Conservation (phyloP, 2,329 filamentous ascomycete species). For the Corinectria fuckeliana region DNA sequence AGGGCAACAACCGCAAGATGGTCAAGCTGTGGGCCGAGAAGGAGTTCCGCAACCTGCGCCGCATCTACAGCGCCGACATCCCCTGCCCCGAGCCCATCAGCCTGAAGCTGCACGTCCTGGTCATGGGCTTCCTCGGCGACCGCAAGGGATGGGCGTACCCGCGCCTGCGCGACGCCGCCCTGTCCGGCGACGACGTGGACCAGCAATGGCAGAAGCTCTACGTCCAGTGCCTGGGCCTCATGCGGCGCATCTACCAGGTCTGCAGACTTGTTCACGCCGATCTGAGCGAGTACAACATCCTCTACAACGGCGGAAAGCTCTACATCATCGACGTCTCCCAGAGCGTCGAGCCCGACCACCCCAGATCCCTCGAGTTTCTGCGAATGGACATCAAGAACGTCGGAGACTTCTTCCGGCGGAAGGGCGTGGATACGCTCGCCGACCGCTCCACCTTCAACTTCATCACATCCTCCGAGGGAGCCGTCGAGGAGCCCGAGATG, state of each 20-base stretch:
- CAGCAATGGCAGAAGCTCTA: constrained; percentile 81
- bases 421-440: constrained; percentile 80
- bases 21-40: constrained; percentile 99
- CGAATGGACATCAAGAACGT: constrained; percentile 99
- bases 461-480: constrained; percentile 69
- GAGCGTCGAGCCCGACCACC: constrained; percentile 96
- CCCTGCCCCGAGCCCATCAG: constrained; percentile 89
- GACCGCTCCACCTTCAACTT: constrained; percentile 87
- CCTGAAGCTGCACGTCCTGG: constrained; percentile 90
- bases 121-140: constrained; percentile 93
- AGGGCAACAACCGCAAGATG: constrained; percentile 95
- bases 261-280: constrained; percentile 95
- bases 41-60: constrained; percentile 91
- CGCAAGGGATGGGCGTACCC: constrained; percentile 87
- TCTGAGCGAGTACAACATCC: constrained; percentile 96
- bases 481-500: constrained; percentile 67
- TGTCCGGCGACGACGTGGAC: constrained; percentile 71
- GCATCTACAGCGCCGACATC: constrained; percentile 84
- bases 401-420: constrained; percentile 86
- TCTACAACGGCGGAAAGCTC: constrained; percentile 82
- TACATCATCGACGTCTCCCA: constrained; percentile 98
- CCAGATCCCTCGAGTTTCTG: constrained; percentile 88
- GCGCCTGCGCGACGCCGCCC: constrained; percentile 82
- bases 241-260: constrained; percentile 91
- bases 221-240: constrained; percentile 81